Conservation (phyloP, 148 eudicot genomes). For the Rhododendron ferrugineum region DNA sequence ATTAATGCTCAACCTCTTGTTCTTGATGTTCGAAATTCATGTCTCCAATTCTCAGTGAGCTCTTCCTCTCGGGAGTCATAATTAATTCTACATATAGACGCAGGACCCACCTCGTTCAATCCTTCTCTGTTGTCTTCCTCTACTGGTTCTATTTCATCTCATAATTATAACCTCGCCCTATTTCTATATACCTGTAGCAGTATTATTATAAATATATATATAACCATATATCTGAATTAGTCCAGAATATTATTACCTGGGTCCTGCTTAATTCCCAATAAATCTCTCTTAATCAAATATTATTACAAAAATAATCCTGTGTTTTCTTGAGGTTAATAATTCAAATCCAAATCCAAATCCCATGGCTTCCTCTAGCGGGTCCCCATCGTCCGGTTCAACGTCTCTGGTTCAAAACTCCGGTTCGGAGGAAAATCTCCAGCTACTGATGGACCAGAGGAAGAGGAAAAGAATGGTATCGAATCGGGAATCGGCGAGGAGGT, state of each 20-base stretch:
- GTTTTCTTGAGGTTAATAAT: constrained; percentile 29
- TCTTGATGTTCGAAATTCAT: constrained; percentile 80
- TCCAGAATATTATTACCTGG: constrained; percentile 10
- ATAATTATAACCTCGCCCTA: constrained; percentile 20
- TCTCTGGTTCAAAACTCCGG: background rate
- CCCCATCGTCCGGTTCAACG: constrained; percentile 4
- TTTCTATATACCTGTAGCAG: background rate
- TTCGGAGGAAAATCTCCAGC: background rate
- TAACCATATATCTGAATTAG: background rate
- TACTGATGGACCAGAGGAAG: constrained; percentile 20
- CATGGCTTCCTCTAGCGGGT: background rate
- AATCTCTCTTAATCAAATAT: background rate
- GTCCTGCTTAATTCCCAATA: constrained; percentile 20
- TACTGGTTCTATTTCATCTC: constrained; percentile 89
- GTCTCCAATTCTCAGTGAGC: constrained; percentile 86
- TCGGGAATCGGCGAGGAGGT: constrained; percentile 26
- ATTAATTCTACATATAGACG: constrained; percentile 82
- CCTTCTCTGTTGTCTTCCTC: constrained; percentile 92
- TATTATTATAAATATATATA: background rate
- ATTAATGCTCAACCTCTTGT: constrained; percentile 52
- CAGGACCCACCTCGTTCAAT: constrained; percentile 91
- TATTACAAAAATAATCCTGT: constrained; percentile 7
- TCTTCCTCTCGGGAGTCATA: constrained; percentile 75
- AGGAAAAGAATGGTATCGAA: constrained; percentile 25
- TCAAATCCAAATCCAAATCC: background rate